Percentiles rank a stretch among this genome's conserved stretches.
Conservation (phyloP, 805 yeast species). For the Teunomyces barrocoloradensis region DNA sequence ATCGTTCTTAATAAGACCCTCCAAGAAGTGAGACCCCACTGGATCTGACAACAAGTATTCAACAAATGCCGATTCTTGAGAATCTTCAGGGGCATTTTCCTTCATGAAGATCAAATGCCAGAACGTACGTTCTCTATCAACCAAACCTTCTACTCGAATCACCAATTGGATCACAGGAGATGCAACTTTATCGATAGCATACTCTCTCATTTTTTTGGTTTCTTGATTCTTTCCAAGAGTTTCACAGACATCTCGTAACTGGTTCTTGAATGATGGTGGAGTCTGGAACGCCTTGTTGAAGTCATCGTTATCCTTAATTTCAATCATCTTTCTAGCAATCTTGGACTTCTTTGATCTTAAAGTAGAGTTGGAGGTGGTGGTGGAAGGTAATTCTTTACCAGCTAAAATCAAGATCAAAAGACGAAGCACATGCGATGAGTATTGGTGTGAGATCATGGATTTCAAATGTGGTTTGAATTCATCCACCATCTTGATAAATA, state of each 20-base stretch:
- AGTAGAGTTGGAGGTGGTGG: slow-evolving; percentile 64
- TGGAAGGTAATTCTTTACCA: slow-evolving; percentile 75
- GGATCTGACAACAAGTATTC: slow-evolving; percentile 82
- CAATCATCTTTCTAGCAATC: slow-evolving; percentile 91
- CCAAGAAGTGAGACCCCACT: slow-evolving; percentile 92
- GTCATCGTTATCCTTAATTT: slow-evolving; percentile 74
- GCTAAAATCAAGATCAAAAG: slow-evolving; percentile 66
- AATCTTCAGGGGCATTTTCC: slow-evolving; percentile 48
- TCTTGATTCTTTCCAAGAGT: slow-evolving; percentile 34
- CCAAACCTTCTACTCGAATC: slow-evolving; percentile 76
- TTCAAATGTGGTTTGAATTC: slow-evolving; percentile 62
- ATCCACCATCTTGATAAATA: slow-evolving; percentile 61
- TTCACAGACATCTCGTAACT: slow-evolving; percentile 50
- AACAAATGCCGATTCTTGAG: slow-evolving; percentile 73
- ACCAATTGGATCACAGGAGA: slow-evolving; percentile 85
- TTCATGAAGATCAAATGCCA: slow-evolving; percentile 63
- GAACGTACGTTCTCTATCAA: slow-evolving; percentile 66
- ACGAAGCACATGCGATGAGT: slow-evolving; percentile 86
- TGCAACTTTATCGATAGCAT: slow-evolving; percentile 74
- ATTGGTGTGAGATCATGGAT: slow-evolving; percentile 67
- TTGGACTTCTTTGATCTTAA: slow-evolving; percentile 80
- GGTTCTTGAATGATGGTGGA: slow-evolving; percentile 64
- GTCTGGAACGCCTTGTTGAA: slow-evolving; percentile 64
- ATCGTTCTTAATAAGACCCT: slow-evolving; percentile 62
- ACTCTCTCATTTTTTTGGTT: slow-evolving; percentile 54